A percentile compares a stretch with the other conserved stretches of the same genome.
Evolutionary conservation across 306 rosid species (phyloP).

Genomic region (Vachellia pachyceras): DNA sequence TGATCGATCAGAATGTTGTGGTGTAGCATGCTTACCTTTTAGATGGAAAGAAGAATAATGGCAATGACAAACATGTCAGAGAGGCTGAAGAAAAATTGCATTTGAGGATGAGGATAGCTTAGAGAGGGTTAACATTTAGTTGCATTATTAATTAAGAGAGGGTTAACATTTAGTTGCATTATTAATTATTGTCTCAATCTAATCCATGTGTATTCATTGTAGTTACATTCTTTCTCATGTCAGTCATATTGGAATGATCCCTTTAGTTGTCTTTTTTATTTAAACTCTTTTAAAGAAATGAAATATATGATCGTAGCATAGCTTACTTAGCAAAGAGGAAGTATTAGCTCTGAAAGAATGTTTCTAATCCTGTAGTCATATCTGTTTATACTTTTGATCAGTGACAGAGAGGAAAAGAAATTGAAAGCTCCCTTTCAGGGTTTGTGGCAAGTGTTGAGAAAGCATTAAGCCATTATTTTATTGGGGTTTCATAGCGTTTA

Average conservation of each 20-base stretch:
- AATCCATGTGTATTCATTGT: slow-evolving; percentile 54
- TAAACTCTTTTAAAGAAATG: slow-evolving; percentile 35
- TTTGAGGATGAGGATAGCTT: slow-evolving; percentile 19
- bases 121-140: slow-evolving; percentile 40
- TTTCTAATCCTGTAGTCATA: slow-evolving; percentile 13
- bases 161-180: slow-evolving; percentile 48
- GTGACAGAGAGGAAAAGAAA: background rate
- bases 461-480: background rate
- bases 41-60: slow-evolving; percentile 36
- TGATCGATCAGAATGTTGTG: slow-evolving; percentile 29
- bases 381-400: background rate
- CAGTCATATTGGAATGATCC: slow-evolving; percentile 26
- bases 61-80: slow-evolving; percentile 33
- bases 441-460: background rate
- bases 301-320: slow-evolving; percentile 39
- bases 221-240: slow-evolving; percentile 44
- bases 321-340: slow-evolving; percentile 19
- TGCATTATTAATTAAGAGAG: slow-evolving; percentile 48
- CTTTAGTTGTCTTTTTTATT: slow-evolving; percentile 23
- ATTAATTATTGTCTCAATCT: slow-evolving; percentile 40
- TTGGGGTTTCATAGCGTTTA: background rate
- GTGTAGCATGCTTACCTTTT: slow-evolving; percentile 37
- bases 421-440: background rate
- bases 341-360: slow-evolving; percentile 19
- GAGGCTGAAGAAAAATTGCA: slow-evolving; percentile 42